A percentile compares a stretch with the other conserved stretches of the same genome.
These are phyloP conservation scores for Lichina pygmaea DNA, from an alignment of 495 filamentous ascomycete genomes.

Conservation along the genomic window DNA sequence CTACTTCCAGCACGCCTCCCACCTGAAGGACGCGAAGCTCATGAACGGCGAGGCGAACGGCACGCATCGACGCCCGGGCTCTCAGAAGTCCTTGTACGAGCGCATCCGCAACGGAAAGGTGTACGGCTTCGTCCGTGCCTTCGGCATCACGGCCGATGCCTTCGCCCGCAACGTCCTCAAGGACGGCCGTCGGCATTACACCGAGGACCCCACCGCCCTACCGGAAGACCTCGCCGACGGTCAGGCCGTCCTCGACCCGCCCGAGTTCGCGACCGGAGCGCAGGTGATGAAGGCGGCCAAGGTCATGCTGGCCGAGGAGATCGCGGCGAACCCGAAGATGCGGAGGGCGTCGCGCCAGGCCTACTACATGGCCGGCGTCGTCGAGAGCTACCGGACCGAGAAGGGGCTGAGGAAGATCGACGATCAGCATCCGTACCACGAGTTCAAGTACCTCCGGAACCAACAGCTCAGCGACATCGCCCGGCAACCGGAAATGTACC, in stretches of 20 bases:
- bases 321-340: constrained; percentile 70
- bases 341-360: constrained; percentile 56
- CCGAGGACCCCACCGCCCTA: constrained; percentile 48
- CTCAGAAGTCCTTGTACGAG: constrained; percentile 48
- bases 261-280: constrained; percentile 50
- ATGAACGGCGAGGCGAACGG: constrained; percentile 21
- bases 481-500: constrained; percentile 56
- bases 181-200: constrained; percentile 47
- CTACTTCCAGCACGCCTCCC: constrained; percentile 72
- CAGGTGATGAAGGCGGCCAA: constrained; percentile 55
- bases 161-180: constrained; percentile 64
- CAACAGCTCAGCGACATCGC: constrained; percentile 62
- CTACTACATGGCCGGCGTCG: constrained; percentile 55
- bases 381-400: constrained; percentile 74
- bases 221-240: constrained; percentile 58
- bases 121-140: constrained; percentile 62
- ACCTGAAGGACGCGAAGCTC: constrained; percentile 46
- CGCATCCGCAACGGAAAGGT: constrained; percentile 50
- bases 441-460: constrained; percentile 87
- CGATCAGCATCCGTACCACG: constrained; percentile 85
- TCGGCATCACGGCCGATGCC: constrained; percentile 70
- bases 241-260: constrained; percentile 25
- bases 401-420: constrained; percentile 88
- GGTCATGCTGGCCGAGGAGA: constrained; percentile 72
- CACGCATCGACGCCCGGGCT: constrained; percentile 54